These are phyloP conservation scores for Solanum lignicaule DNA, from an alignment of 257 asterid species.

Conservation along the genomic window DNA sequence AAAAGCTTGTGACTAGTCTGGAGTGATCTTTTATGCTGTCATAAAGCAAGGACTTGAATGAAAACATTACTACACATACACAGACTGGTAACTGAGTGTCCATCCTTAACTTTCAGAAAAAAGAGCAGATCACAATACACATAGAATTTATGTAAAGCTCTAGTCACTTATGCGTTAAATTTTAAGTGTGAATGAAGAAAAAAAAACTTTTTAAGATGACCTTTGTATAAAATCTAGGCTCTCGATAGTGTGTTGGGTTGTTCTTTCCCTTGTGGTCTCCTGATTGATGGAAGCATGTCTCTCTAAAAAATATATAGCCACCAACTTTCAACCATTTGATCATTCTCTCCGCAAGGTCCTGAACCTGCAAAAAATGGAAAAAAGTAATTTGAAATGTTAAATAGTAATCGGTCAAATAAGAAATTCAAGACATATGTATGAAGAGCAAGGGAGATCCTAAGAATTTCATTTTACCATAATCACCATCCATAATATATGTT, in stretches of 20 bases:
- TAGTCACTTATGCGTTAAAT: background rate
- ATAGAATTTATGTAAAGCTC: background rate
- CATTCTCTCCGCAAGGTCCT: constrained; percentile 58
- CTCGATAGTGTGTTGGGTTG: constrained; percentile 92
- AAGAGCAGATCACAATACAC: background rate
- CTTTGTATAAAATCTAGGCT: constrained; percentile 89
- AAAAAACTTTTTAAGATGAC: constrained; percentile 10
- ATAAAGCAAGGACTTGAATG: background rate
- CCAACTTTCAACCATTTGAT: constrained; percentile 89
- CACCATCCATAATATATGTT: background rate
- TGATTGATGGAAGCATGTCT: constrained; percentile 89
- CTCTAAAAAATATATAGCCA: constrained; percentile 84
- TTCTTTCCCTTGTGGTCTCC: constrained; percentile 81
- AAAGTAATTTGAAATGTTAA: background rate
- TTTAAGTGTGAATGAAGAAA: background rate
- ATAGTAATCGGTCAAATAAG: background rate
- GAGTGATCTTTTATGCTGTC: background rate
- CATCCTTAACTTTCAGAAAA: background rate
- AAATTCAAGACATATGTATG: background rate
- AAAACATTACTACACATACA: background rate
- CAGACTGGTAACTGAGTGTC: background rate
- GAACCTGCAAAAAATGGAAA: constrained; percentile 47
- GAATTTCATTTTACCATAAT: background rate
- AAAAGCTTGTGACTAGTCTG: background rate
- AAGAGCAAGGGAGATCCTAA: background rate